Conservation (phyloP, 139 green algal genomes). For the Tetraselmis striata region DNA sequence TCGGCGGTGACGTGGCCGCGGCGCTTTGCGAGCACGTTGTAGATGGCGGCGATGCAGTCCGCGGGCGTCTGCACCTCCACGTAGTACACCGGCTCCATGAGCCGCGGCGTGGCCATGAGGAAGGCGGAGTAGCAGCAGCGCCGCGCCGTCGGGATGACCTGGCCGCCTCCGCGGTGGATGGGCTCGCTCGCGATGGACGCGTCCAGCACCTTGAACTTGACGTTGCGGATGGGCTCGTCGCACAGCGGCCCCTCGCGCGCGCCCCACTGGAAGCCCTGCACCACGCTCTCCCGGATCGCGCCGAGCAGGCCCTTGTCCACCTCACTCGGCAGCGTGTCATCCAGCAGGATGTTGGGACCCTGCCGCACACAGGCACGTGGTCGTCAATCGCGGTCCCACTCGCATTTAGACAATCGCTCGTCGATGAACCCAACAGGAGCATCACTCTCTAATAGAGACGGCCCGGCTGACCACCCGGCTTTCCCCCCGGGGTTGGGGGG, state of each 20-base stretch:
- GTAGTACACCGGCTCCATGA: conserved; percentile 94
- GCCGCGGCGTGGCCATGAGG: conserved; percentile 91
- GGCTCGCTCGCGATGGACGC: conserved; percentile 62
- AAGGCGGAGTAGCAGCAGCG: conserved; percentile 90
- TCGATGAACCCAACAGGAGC: no score
- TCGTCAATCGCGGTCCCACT: no score
- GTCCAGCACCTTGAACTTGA: conserved; percentile 92
- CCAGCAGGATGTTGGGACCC: conserved; percentile 89
- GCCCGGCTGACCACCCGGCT: no score
- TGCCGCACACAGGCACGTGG: conserved; percentile 17
- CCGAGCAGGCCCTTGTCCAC: conserved; percentile 86
- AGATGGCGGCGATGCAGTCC: conserved; percentile 94
- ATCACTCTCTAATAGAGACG: no score
- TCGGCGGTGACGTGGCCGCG: conserved; percentile 89
- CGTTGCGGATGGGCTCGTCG: conserved; percentile 95
- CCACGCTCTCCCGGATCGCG: conserved; percentile 44
- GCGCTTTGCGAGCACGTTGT: conserved; percentile 92
- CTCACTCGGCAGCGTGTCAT: conserved; percentile 88
- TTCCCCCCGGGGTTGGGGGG: no score
- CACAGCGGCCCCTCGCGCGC: conserved; percentile 91
- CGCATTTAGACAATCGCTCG: no score
- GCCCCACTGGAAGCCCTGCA: conserved; percentile 96
- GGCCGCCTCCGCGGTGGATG: conserved; percentile 77
- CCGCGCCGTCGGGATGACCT: conserved; percentile 86
- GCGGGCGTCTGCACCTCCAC: conserved; percentile 46